phyloP scores from a whole-genome alignment of 495 filamentous ascomycete species.

The Mytilinidion resinicola region DNA sequence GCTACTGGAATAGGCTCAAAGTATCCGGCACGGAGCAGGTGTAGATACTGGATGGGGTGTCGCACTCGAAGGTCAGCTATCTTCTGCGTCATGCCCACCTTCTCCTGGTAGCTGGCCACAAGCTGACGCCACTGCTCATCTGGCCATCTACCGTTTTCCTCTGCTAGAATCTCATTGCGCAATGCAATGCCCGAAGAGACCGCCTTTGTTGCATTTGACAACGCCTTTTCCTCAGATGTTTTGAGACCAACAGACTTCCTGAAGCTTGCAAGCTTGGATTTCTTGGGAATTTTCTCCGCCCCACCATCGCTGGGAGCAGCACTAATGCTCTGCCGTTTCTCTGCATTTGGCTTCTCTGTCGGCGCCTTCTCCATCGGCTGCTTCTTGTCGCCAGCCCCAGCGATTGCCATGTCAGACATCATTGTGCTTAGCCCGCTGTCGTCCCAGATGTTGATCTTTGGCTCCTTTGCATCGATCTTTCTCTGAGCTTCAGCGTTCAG shows the following conservation, averaged over 20 bases:
- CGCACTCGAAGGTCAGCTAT: conserved; percentile 38
- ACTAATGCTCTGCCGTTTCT: not conserved
- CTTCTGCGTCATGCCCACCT: conserved; percentile 38
- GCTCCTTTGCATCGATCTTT: conserved; percentile 37
- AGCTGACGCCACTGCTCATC: conserved; percentile 36
- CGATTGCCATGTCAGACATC: not conserved
- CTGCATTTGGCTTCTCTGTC: not conserved
- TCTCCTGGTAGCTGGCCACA: conserved; percentile 39
- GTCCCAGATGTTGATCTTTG: conserved; percentile 40
- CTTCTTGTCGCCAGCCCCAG: not conserved
- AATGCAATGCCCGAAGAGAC: conserved; percentile 26
- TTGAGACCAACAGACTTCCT: not conserved
- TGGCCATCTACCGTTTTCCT: conserved; percentile 43
- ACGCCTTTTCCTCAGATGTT: not conserved
- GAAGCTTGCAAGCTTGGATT: not conserved
- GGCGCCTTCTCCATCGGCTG: not conserved
- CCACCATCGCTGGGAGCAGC: not conserved
- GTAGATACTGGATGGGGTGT: conserved; percentile 42
- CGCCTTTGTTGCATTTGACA: not conserved
- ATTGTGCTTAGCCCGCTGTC: conserved; percentile 20
- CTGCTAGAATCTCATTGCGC: conserved; percentile 36
- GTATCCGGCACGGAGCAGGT: conserved; percentile 44
- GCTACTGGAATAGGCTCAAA: conserved; percentile 46
- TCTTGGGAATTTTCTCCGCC: not conserved
- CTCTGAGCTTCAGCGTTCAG: conserved; percentile 39